phyloP scores from a whole-genome alignment of 495 filamentous ascomycete species.

The Daldinia loculata region DNA sequence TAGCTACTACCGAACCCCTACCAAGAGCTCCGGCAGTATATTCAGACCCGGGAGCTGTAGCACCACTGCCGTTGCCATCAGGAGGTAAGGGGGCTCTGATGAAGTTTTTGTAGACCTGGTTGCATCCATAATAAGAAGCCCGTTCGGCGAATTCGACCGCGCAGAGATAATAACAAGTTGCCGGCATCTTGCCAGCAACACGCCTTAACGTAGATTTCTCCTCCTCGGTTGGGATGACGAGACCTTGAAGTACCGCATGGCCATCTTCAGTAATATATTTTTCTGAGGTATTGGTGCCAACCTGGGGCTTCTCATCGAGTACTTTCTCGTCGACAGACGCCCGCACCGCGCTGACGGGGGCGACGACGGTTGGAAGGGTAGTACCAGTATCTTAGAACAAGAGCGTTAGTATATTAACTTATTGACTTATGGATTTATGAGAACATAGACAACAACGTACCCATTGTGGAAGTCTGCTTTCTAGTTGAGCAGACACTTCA shows the following conservation, averaged over 20 bases:
- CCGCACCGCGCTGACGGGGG: conserved; percentile 39
- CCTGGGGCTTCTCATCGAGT: conserved; percentile 21
- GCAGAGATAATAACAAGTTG: conserved; percentile 60
- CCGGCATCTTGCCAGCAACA: conserved; percentile 59
- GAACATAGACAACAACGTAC: conserved; percentile 17
- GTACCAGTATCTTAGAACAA: conserved; percentile 36
- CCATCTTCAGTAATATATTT: conserved; percentile 29
- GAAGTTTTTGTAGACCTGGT: conserved; percentile 68
- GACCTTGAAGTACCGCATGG: conserved; percentile 49
- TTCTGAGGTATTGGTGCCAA: neutral
- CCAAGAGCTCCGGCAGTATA: conserved; percentile 67
- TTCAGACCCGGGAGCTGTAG: conserved; percentile 58
- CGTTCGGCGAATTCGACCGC: conserved; percentile 67
- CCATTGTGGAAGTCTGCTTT: conserved; percentile 28
- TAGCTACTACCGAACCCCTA: conserved; percentile 65
- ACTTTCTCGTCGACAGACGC: conserved; percentile 41
- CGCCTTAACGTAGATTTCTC: conserved; percentile 62
- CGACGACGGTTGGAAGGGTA: conserved; percentile 36
- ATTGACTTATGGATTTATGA: neutral
- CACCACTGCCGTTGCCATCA: conserved; percentile 66
- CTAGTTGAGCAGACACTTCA: conserved; percentile 18
- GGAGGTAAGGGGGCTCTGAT: conserved; percentile 61
- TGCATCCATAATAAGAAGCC: conserved; percentile 64
- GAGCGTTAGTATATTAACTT: conserved; percentile 13
- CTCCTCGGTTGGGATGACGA: conserved; percentile 61